phyloP scores from a whole-genome alignment of 495 filamentous ascomycete genomes.

The Echria macrotheca region DNA sequence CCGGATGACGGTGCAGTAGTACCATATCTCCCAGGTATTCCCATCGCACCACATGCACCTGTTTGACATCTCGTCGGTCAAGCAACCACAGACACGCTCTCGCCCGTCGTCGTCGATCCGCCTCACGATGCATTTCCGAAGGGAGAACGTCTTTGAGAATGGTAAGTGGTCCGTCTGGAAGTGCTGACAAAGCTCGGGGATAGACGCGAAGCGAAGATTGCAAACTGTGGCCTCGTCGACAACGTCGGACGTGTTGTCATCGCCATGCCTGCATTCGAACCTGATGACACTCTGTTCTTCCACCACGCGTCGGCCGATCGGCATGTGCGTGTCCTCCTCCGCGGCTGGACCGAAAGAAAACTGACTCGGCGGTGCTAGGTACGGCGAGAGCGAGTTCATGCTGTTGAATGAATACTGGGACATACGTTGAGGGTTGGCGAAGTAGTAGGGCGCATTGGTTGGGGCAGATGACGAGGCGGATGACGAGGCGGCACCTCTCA shows the following conservation, averaged over 20 bases:
- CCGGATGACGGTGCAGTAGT: not conserved
- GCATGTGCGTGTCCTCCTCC: not conserved
- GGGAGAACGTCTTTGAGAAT: not conserved
- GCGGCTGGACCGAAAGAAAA: too few relatives aligned
- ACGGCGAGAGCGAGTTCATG: too few relatives aligned
- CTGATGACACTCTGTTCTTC: too few relatives aligned
- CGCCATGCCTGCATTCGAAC: conserved; percentile 13
- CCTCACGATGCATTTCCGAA: conserved; percentile 1
- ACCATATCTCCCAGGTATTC: conserved; percentile 6
- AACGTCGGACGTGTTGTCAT: not conserved
- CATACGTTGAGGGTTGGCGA: too few relatives aligned
- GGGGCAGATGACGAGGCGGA: too few relatives aligned
- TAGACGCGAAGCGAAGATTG: not conserved
- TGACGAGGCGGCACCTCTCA: too few relatives aligned
- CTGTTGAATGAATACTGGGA: too few relatives aligned
- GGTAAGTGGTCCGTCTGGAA: conserved; percentile 1
- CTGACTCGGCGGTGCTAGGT: too few relatives aligned
- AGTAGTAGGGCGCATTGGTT: not conserved
- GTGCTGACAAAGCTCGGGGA: conserved; percentile 1
- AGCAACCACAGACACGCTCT: not conserved
- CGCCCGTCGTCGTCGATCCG: not conserved
- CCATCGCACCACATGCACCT: not conserved
- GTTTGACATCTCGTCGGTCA: not conserved
- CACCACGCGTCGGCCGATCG: conserved; percentile 5
- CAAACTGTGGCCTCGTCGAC: conserved; percentile 10